Evolutionary conservation across 1,284 basidiomycete species (phyloP).

Genomic region (Ceratobasidium sp.): DNA sequence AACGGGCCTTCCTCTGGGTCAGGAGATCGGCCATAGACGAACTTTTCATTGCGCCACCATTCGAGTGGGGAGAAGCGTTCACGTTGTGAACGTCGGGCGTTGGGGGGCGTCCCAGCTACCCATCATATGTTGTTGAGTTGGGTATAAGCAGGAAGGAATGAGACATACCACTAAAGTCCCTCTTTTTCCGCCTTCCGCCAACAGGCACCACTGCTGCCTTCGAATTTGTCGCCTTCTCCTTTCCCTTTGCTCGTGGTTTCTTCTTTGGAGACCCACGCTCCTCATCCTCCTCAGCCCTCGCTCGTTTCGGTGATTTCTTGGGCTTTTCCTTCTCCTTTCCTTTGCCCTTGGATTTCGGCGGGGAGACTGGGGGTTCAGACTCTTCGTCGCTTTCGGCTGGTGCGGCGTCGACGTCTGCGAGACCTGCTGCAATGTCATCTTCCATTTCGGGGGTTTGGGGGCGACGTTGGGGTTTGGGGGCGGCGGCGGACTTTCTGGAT

Average conservation of each 20-base stretch:
- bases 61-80: conserved; percentile 82
- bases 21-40: conserved; percentile 75
- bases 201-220: conserved; percentile 21
- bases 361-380: conserved; percentile 4
- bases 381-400: conserved; percentile 10
- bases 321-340: conserved; percentile 9
- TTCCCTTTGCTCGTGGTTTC: not conserved
- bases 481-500: not conserved
- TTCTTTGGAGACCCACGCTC: conserved; percentile 4
- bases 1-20: conserved; percentile 64
- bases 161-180: conserved; percentile 33
- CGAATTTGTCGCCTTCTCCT: not conserved
- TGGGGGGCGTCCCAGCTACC: conserved; percentile 52
- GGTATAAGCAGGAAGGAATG: not conserved
- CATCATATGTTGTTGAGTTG: too few species aligned
- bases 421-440: conserved; percentile 45
- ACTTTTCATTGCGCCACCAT: conserved; percentile 93
- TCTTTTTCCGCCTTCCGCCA: conserved; percentile 28
- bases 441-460: conserved; percentile 36
- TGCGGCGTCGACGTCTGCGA: conserved; percentile 27
- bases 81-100: conserved; percentile 77
- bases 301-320: conserved; percentile 6
- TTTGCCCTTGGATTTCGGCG: conserved; percentile 11
- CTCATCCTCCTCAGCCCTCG: conserved; percentile 4
- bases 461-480: conserved; percentile 1